Conservation (phyloP, 1,284 basidiomycete genomes). For the Boletus albobrunnescens region DNA sequence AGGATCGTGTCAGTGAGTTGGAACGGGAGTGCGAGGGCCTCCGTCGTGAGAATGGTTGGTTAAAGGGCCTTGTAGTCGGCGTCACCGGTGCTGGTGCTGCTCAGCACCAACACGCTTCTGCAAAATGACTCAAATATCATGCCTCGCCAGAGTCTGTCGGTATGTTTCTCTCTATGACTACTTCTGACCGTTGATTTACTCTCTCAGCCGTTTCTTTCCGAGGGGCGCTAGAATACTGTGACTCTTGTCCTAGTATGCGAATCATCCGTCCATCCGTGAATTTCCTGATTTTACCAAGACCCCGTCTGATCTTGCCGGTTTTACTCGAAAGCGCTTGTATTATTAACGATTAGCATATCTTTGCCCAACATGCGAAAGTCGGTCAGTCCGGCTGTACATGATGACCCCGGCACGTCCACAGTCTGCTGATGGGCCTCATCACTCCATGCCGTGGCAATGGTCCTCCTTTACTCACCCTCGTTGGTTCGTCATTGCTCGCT, state of each 20-base stretch:
- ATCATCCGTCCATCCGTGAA: not conserved
- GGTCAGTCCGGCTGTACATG: not conserved
- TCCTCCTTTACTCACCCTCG: not conserved
- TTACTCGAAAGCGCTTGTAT: constrained; percentile 16
- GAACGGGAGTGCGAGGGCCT: constrained; percentile 90
- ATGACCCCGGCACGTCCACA: not conserved
- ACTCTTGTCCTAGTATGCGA: not conserved
- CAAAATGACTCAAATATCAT: constrained; percentile 16
- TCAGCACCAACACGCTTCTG: constrained; percentile 26
- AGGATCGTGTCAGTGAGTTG: constrained; percentile 75
- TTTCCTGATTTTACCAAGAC: not conserved
- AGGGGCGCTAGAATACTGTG: not conserved
- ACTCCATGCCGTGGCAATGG: not conserved
- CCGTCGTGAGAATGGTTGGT: constrained; percentile 90
- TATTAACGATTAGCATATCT: constrained; percentile 12
- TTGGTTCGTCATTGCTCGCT: not conserved
- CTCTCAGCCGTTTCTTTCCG: constrained; percentile 5
- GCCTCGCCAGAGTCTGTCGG: not conserved
- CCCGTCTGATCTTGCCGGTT: constrained; percentile 2
- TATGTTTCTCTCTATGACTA: constrained; percentile 1
- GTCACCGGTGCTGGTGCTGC: constrained; percentile 63
- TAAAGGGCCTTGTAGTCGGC: constrained; percentile 89
- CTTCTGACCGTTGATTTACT: not conserved
- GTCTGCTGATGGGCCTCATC: not conserved
- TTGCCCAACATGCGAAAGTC: not conserved